Evolutionary conservation across 768 basidiomycete genomes (phyloP).

Genomic region (Russula dissimulans): DNA sequence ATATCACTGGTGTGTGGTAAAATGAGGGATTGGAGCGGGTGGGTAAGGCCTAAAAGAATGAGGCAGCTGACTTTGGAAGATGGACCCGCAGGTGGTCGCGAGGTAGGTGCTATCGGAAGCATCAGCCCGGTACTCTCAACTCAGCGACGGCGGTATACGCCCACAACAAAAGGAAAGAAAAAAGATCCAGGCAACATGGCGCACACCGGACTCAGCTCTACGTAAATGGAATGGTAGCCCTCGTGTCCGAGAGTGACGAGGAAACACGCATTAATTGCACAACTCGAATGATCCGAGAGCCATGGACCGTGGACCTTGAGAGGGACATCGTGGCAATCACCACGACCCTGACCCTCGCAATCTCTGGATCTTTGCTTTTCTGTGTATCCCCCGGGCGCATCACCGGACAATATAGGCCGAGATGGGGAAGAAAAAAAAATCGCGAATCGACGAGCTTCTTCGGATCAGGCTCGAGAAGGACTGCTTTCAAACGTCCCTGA

Average conservation of each 20-base stretch:
- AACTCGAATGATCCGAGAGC: neutral
- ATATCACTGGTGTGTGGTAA: neutral
- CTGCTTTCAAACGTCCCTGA: neutral
- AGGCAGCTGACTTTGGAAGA: neutral
- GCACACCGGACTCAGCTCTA: neutral
- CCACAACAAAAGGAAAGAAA: neutral
- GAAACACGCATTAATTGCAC: too few species aligned
- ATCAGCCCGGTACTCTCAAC: neutral
- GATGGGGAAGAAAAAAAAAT: neutral
- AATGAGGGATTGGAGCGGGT: too few species aligned
- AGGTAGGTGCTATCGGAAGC: constrained; percentile 2
- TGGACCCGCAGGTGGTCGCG: neutral
- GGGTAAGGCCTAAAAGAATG: neutral
- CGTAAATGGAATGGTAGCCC: constrained; percentile 3
- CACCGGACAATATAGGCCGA: neutral
- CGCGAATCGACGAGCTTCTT: neutral
- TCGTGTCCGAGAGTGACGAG: neutral
- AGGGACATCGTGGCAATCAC: neutral
- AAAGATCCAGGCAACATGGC: neutral
- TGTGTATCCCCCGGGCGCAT: neutral
- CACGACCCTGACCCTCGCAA: neutral
- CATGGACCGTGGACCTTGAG: neutral
- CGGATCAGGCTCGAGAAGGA: neutral
- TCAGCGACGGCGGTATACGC: neutral
- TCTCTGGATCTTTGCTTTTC: neutral